Percentiles rank a stretch among this genome's conserved stretches.
phyloP scores from a whole-genome alignment of 768 basidiomycete species.

The Amanita pseudoporphyria region DNA sequence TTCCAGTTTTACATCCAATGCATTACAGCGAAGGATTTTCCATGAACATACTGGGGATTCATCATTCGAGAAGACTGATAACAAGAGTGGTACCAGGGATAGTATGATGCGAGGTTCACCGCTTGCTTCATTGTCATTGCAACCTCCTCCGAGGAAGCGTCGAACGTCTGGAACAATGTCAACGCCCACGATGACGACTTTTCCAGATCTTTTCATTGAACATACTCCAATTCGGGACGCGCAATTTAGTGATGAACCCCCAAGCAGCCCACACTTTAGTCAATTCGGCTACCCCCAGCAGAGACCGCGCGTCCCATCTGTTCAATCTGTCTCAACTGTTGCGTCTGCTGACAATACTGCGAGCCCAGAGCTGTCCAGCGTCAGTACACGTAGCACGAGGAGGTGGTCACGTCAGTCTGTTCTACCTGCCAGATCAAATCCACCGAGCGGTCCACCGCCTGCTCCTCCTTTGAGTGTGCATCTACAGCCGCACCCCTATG shows the following conservation, averaged over 20 bases:
- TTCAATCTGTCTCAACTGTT: conserved; percentile 35
- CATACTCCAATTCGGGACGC: neutral
- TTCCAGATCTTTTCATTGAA: neutral
- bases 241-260: conserved; percentile 14
- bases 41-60: conserved; percentile 11
- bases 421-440: conserved; percentile 42
- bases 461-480: conserved; percentile 27
- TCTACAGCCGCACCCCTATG: conserved; percentile 21
- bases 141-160: conserved; percentile 41
- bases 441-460: conserved; percentile 53
- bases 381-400: conserved; percentile 28
- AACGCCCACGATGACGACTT: conserved; percentile 8
- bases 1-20: conserved; percentile 18
- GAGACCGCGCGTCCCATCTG: conserved; percentile 29
- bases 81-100: conserved; percentile 24
- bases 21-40: conserved; percentile 26
- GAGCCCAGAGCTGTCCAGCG: conserved; percentile 27
- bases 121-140: conserved; percentile 27
- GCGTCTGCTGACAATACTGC: conserved; percentile 28
- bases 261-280: conserved; percentile 16
- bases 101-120: conserved; percentile 25
- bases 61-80: conserved; percentile 3
- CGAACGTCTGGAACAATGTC: conserved; percentile 28
- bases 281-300: conserved; percentile 30
- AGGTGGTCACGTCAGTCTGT: conserved; percentile 48